Evolutionary conservation across 106 monocot genomes (phyloP).

Genomic region (Amphibolis antarctica): DNA sequence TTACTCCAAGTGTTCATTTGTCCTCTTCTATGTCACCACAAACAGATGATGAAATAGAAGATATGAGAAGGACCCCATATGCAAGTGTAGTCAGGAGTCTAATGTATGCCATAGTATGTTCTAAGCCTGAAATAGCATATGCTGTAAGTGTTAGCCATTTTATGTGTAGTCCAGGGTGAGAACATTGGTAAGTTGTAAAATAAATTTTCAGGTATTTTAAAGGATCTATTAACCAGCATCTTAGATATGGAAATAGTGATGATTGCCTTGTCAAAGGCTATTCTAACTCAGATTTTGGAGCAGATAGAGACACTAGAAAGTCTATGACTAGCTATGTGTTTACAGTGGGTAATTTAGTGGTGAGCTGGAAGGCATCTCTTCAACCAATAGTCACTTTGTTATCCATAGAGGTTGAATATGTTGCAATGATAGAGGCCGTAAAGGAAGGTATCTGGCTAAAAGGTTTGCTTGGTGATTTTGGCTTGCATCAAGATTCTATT

Average conservation of each 20-base stretch:
- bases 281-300: neutral
- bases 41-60: no score
- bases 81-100: neutral
- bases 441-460: neutral
- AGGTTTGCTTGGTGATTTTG: no score
- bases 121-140: neutral
- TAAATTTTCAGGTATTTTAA: neutral
- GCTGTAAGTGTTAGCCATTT: neutral
- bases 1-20: no score
- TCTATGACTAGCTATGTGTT: neutral
- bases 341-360: neutral
- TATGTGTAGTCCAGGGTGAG: neutral
- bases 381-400: neutral
- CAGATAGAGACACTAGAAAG: neutral
- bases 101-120: neutral
- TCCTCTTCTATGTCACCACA: no score
- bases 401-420: neutral
- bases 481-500: no score
- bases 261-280: neutral
- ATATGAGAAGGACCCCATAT: neutral
- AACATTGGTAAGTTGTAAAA: neutral
- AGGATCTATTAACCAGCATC: neutral
- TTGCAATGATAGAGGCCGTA: neutral
- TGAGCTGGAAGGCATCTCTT: neutral
- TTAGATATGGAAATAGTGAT: neutral